Evolutionary conservation across 2,329 filamentous ascomycete genomes (phyloP).

Genomic region (Whalleya microplaca): DNA sequence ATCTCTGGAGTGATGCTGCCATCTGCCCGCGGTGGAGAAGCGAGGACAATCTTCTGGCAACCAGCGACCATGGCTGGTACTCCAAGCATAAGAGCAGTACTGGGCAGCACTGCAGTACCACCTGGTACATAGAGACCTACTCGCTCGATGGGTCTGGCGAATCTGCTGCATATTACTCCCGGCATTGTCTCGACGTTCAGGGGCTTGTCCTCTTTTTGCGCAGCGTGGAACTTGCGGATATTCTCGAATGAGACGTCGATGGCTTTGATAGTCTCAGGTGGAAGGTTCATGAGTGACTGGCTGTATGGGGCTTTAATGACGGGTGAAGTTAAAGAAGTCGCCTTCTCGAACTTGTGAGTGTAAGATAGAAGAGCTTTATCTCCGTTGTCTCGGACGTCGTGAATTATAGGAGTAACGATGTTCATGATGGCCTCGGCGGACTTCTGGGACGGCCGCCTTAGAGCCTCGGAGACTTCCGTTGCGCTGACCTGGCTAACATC

Average conservation of each 20-base stretch:
- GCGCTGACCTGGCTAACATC: constrained; percentile 67
- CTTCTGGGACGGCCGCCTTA: constrained; percentile 90
- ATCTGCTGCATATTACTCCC: constrained; percentile 91
- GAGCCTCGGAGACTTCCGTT: constrained; percentile 69
- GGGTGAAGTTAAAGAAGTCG: constrained; percentile 84
- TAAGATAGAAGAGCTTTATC: constrained; percentile 89
- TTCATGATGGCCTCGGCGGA: constrained; percentile 93
- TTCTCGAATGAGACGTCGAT: constrained; percentile 95
- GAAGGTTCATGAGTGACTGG: constrained; percentile 79
- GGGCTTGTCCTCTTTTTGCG: constrained; percentile 82
- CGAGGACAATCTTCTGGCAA: constrained; percentile 92
- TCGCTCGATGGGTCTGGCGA: constrained; percentile 87
- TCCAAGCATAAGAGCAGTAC: constrained; percentile 95
- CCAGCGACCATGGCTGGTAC: constrained; percentile 97
- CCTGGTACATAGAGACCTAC: constrained; percentile 97
- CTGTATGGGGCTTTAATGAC: constrained; percentile 91
- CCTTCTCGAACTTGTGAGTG: constrained; percentile 98
- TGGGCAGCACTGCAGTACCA: constrained; percentile 94
- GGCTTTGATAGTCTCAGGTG: constrained; percentile 83
- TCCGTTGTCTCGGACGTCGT: constrained; percentile 80
- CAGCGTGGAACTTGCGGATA: constrained; percentile 90
- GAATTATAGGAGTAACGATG: constrained; percentile 89
- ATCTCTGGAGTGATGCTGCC: constrained; percentile 95
- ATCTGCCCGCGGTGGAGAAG: constrained; percentile 86
- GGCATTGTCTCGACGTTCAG: constrained; percentile 96